These are phyloP conservation scores for Kluyveromyces sp. DNA, from an alignment of 1,139 yeast genomes.

Conservation along the genomic window DNA sequence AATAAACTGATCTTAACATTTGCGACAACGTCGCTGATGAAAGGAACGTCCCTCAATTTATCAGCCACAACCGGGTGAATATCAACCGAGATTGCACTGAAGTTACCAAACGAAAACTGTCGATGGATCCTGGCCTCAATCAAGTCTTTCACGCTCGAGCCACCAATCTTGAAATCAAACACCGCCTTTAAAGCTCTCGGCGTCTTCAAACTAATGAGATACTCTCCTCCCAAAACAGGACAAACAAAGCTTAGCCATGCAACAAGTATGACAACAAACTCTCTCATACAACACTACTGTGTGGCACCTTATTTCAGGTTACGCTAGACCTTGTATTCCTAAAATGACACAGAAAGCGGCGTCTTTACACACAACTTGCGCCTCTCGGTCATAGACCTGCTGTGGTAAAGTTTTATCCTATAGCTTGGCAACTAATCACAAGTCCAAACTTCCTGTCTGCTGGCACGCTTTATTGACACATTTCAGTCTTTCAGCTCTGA, in stretches of 20 bases:
- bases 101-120: conserved; percentile 50
- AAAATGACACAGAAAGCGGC: too few relatives aligned
- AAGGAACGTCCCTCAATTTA: conserved; percentile 36
- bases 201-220: conserved; percentile 25
- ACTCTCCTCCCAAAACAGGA: conserved; percentile 15
- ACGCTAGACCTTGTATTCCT: too few relatives aligned
- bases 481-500: not conserved
- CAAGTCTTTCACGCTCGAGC: conserved; percentile 17
- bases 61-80: conserved; percentile 44
- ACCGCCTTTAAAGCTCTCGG: conserved; percentile 22
- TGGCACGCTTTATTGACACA: too few relatives aligned
- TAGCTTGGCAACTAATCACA: too few relatives aligned
- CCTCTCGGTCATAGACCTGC: too few relatives aligned
- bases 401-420: too few relatives aligned
- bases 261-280: not conserved
- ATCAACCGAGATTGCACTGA: conserved; percentile 58
- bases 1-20: conserved; percentile 3
- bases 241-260: not conserved
- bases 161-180: conserved; percentile 20
- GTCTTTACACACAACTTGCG: too few relatives aligned
- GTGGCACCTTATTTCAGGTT: not conserved
- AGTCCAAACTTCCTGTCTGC: too few relatives aligned
- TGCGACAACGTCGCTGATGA: conserved; percentile 4
- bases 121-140: conserved; percentile 29
- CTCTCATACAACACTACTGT: not conserved